phyloP scores from a whole-genome alignment of 495 filamentous ascomycete genomes.

The Aspergillus saccharolyticus region DNA sequence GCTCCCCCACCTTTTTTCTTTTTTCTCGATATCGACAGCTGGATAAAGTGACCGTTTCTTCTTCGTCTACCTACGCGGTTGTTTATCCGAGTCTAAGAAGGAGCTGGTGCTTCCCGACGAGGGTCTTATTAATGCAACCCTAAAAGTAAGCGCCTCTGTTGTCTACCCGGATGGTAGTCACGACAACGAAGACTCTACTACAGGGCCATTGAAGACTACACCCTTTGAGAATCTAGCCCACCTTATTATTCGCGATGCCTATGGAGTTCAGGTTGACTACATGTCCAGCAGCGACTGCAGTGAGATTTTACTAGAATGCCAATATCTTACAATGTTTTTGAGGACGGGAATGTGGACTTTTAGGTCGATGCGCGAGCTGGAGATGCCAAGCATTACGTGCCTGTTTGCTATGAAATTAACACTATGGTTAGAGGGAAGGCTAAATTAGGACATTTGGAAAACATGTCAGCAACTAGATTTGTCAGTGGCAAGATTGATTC shows the following conservation, averaged over 20 bases:
- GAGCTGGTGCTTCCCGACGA: conserved; percentile 14
- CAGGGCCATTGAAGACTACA: conserved; percentile 11
- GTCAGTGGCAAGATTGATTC: neutral
- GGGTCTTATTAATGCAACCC: conserved; percentile 12
- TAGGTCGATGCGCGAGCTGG: conserved; percentile 10
- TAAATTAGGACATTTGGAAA: neutral
- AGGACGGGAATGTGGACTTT: conserved; percentile 17
- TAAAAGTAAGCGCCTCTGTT: conserved; percentile 14
- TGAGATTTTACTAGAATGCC: conserved; percentile 16
- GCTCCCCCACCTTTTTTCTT: neutral
- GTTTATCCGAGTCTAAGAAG: conserved; percentile 14
- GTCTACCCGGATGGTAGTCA: conserved; percentile 37
- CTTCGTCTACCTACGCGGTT: conserved; percentile 15
- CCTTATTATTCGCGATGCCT: conserved; percentile 11
- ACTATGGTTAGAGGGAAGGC: neutral
- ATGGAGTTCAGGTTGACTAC: conserved; percentile 13
- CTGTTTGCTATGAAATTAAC: conserved; percentile 17
- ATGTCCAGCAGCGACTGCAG: conserved; percentile 15
- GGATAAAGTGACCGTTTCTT: conserved; percentile 12
- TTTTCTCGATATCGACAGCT: conserved; percentile 6
- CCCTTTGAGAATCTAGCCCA: conserved; percentile 8
- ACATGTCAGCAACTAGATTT: neutral
- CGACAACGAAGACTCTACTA: conserved; percentile 4
- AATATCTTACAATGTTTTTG: conserved; percentile 12
- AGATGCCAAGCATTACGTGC: conserved; percentile 15